These are phyloP conservation scores for Cercospora sp. DNA, from an alignment of 2,329 filamentous ascomycete species.

Conservation along the genomic window DNA sequence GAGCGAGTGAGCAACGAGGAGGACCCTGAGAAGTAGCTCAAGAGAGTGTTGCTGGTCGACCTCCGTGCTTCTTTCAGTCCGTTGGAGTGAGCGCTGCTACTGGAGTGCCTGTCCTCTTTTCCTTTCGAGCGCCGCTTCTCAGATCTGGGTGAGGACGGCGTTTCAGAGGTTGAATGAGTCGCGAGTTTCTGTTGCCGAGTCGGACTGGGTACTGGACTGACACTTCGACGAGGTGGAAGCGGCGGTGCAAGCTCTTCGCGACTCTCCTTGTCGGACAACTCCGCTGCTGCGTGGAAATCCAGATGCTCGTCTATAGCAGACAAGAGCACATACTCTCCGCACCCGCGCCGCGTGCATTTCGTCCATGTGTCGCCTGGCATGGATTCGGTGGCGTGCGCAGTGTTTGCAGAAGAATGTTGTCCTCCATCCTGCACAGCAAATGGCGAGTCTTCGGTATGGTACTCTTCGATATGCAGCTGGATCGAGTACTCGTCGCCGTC, in stretches of 20 bases:
- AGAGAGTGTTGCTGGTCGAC: constrained; percentile 7
- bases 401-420: neutral
- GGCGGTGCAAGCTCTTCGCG: constrained; percentile 28
- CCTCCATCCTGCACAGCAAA: constrained; percentile 19
- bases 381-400: constrained; percentile 10
- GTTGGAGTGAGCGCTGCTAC: neutral
- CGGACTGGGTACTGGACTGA: constrained; percentile 4
- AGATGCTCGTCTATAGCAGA: constrained; percentile 50
- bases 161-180: neutral
- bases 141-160: constrained; percentile 10
- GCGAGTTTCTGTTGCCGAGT: neutral
- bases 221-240: constrained; percentile 23
- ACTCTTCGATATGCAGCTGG: constrained; percentile 38
- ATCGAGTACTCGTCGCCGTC: constrained; percentile 31
- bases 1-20: constrained; percentile 15
- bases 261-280: constrained; percentile 42
- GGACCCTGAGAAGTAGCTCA: constrained; percentile 24
- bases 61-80: neutral
- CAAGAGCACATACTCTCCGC: constrained; percentile 46
- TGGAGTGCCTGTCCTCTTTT: neutral
- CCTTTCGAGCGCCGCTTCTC: constrained; percentile 7
- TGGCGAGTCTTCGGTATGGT: constrained; percentile 36
- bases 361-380: constrained; percentile 34
- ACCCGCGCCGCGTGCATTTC: constrained; percentile 46
- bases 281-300: constrained; percentile 42